Evolutionary conservation across 805 yeast genomes (phyloP).

Genomic region (Teunomyces pallodes): DNA sequence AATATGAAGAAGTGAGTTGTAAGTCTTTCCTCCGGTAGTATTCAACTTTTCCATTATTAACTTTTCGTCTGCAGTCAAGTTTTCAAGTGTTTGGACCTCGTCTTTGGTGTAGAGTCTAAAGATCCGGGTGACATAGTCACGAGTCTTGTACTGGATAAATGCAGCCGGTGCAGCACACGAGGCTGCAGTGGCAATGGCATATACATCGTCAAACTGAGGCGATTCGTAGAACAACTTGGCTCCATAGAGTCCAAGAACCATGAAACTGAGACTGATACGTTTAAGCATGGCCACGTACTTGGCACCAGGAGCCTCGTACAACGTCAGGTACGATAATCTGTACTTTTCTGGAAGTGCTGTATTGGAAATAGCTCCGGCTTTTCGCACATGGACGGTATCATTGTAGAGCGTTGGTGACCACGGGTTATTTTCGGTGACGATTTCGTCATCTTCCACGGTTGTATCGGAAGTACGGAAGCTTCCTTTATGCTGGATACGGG

Average conservation of each 20-base stretch:
- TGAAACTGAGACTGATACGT: slow-evolving; percentile 59
- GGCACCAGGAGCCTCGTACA: slow-evolving; percentile 63
- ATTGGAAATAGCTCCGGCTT: slow-evolving; percentile 38
- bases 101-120: slow-evolving; percentile 62
- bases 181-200: slow-evolving; percentile 44
- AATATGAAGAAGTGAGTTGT: slow-evolving; percentile 58
- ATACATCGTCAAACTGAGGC: slow-evolving; percentile 49
- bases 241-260: slow-evolving; percentile 57
- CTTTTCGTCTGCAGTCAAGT: slow-evolving; percentile 58
- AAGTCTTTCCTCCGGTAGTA: slow-evolving; percentile 62
- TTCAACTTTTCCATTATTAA: slow-evolving; percentile 67
- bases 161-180: slow-evolving; percentile 58
- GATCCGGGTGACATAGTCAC: slow-evolving; percentile 68
- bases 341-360: slow-evolving; percentile 50
- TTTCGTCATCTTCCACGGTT: slow-evolving; percentile 41
- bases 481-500: slow-evolving; percentile 14
- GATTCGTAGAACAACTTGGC: slow-evolving; percentile 59
- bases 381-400: slow-evolving; percentile 43
- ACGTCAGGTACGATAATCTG: slow-evolving; percentile 57
- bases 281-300: slow-evolving; percentile 62
- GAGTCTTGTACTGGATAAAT: slow-evolving; percentile 48
- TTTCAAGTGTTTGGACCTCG: slow-evolving; percentile 61
- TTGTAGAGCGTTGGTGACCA: slow-evolving; percentile 45
- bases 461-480: slow-evolving; percentile 27
- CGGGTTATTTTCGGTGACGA: slow-evolving; percentile 41